Evolutionary conservation across 768 basidiomycete genomes (phyloP), one percentile per base, ranked within the genome.

Genomic region (Russula dissimulans): DNA sequence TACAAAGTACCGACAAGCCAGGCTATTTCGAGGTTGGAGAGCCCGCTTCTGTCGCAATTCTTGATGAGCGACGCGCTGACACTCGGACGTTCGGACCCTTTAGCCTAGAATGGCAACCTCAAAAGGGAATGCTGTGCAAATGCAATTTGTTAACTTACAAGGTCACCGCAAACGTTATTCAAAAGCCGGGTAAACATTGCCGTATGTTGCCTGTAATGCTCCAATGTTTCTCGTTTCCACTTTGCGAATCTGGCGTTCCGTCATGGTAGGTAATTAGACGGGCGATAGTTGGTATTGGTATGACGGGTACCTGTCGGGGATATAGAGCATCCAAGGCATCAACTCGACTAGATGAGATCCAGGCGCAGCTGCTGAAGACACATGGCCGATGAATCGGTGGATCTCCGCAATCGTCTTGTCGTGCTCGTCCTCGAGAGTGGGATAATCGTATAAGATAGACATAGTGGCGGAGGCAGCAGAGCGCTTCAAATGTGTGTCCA

Each of bases 1-100:
- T 62, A 59, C 42, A 65, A 61, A 4, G 56, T 62, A 3, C 56
- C 65, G 3, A 60, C 45, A 14, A 61, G 46, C 63, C 65, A 65
- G 11, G 63, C 63, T 15, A 54, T 52, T 54, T 65, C 63, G 41
- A 65, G 15, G 4, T 17, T 26, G 22, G 64, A 65, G 5, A 65
- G 60, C 15, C 57, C 42, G 12, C 43, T 43, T 50, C 34, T 18
- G 1, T 51, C 22, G 5, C 49, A 58, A 36, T 49, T 48, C 39
- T 39, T 51, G 17, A 59, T 26, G 43, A 66, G 46, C 5, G 52
- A 46, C 3, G 56, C 51, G 18, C 59, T 34, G 4, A 61, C 43
- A 11, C 56, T 61, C 9, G 55, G 55, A 44, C 55, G 41, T 31
- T 57, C 55, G 11, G 38, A 32, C 14, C 55, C 60, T 12, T 57